These are phyloP conservation scores for Anisodus acutangulus DNA, from an alignment of 257 asterid genomes.

Conservation along the genomic window DNA sequence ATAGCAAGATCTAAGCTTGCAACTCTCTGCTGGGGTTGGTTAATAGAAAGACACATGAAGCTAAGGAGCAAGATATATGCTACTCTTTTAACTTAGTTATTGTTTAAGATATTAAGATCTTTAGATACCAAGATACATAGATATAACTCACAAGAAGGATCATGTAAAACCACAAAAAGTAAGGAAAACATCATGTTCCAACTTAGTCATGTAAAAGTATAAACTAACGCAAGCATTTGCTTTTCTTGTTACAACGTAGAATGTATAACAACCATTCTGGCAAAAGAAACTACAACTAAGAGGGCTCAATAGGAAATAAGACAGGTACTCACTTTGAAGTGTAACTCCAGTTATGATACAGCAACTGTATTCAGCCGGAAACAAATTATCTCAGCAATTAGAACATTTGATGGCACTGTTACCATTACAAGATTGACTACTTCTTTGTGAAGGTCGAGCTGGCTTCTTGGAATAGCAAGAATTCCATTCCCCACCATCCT, in stretches of 20 bases:
- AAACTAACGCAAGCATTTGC: not conserved
- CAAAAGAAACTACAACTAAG: not conserved
- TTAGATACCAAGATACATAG: not conserved
- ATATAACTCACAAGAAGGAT: not conserved
- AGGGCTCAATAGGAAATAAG: not conserved
- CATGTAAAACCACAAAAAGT: not conserved
- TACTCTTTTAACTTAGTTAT: not conserved
- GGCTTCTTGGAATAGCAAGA: slow-evolving; percentile 80
- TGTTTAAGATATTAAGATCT: not conserved
- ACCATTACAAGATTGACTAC: slow-evolving; percentile 43
- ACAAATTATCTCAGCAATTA: slow-evolving; percentile 3
- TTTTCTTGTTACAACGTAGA: not conserved
- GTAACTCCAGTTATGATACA: not conserved
- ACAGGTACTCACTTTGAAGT: not conserved
- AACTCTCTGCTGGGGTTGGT: not conserved
- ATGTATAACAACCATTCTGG: not conserved
- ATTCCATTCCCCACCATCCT: slow-evolving; percentile 97
- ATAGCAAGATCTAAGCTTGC: not conserved
- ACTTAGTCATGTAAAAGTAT: not conserved
- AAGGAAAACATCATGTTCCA: not conserved
- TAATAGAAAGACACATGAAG: not conserved
- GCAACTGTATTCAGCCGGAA: not conserved
- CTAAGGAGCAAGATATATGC: not conserved
- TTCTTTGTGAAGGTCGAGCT: slow-evolving; percentile 45
- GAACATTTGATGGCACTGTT: slow-evolving; percentile 15